Percentiles rank a stretch among this genome's conserved stretches.
Conservation (phyloP, 2,329 filamentous ascomycete species). For the Microcera coccophila region DNA sequence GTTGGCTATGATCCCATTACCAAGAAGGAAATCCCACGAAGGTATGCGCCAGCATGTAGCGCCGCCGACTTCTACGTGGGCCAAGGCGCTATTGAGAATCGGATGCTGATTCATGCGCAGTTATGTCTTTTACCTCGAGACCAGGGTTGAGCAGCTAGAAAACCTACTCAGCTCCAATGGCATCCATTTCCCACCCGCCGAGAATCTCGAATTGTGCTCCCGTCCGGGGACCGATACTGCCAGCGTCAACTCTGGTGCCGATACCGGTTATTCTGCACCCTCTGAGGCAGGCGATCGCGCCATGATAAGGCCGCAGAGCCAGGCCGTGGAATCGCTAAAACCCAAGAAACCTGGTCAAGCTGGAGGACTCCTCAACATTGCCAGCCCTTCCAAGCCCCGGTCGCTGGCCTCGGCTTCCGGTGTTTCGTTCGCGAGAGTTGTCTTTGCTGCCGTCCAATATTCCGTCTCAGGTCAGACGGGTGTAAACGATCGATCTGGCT, state of each 20-base stretch:
- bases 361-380: constrained; percentile 65
- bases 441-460: constrained; percentile 86
- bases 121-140: constrained; percentile 94
- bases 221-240: constrained; percentile 40
- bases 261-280: constrained; percentile 32
- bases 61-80: constrained; percentile 26
- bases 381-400: constrained; percentile 72
- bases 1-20: constrained; percentile 96
- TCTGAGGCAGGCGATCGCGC: constrained; percentile 29
- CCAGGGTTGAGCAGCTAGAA: constrained; percentile 79
- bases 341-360: constrained; percentile 33
- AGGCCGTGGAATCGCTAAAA: constrained; percentile 32
- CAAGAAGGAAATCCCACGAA: constrained; percentile 89
- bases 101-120: constrained; percentile 39
- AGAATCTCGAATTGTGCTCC: constrained; percentile 63
- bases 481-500: constrained; percentile 20
- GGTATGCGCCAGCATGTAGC: constrained; percentile 43
- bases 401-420: constrained; percentile 83
- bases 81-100: constrained; percentile 24
- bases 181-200: constrained; percentile 68
- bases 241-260: constrained; percentile 29
- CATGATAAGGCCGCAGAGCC: constrained; percentile 26
- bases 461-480: constrained; percentile 60
- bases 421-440: constrained; percentile 89
- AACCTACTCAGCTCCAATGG: constrained; percentile 64